phyloP scores from a whole-genome alignment of 2,329 filamentous ascomycete species.

The Cordyceps militaris region DNA sequence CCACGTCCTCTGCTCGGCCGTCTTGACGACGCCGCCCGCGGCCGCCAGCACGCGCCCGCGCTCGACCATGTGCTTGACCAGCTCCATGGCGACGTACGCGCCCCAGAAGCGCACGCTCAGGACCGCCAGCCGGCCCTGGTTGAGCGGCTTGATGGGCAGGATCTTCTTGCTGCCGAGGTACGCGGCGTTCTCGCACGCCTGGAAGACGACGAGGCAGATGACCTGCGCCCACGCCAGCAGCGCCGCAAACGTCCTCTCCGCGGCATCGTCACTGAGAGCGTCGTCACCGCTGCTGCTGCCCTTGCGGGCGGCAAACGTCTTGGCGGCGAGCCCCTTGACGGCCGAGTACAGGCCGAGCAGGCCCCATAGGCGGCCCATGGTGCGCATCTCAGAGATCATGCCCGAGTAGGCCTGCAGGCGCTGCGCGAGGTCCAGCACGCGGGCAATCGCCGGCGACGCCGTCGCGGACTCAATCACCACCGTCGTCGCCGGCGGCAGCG shows the following conservation, averaged over 20 bases:
- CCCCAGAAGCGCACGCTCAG: conserved; percentile 80
- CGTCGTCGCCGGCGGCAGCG: conserved; percentile 44
- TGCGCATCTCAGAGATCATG: conserved; percentile 63
- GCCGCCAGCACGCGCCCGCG: conserved; percentile 28
- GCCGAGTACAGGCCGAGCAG: conserved; percentile 67
- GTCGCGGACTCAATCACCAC: conserved; percentile 34
- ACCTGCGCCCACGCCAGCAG: conserved; percentile 63
- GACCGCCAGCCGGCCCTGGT: conserved; percentile 54
- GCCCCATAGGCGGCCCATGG: conserved; percentile 70
- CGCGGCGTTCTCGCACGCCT: conserved; percentile 75
- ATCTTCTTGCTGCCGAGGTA: conserved; percentile 71
- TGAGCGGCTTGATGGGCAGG: conserved; percentile 48
- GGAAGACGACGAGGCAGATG: conserved; percentile 59
- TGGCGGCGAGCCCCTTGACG: conserved; percentile 43
- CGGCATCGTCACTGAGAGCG: conserved; percentile 27
- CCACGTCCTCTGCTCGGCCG: conserved; percentile 35
- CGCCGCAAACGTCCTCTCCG: conserved; percentile 32
- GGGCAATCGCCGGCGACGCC: conserved; percentile 27
- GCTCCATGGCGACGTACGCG: conserved; percentile 68
- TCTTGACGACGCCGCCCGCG: conserved; percentile 22
- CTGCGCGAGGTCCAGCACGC: conserved; percentile 41
- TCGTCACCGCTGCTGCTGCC: conserved; percentile 23
- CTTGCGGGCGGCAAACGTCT: conserved; percentile 22
- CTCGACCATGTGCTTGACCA: conserved; percentile 55
- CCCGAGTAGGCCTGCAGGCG: conserved; percentile 55